Base-by-base conservation (phyloP, 257 asterid genomes). In the Nemophila menziesii region DNA sequence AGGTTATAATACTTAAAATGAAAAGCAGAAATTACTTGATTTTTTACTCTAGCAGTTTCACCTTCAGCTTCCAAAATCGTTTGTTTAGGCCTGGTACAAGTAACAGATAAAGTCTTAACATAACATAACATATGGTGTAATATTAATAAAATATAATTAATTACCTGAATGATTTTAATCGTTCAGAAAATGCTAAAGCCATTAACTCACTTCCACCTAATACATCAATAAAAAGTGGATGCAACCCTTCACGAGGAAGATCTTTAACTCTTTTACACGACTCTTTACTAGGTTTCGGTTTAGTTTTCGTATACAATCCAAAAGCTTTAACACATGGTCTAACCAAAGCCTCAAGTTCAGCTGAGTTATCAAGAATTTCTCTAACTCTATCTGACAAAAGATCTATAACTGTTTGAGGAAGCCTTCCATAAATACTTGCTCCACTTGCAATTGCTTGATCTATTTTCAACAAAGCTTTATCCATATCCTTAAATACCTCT, bases 61-160 rank as follows among this genome's bases (percentile, higher is more conserved):
- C 95, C 98, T 75, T 84, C 98, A 43, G 95, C 93, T 63, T 89
- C 98, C 67, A 89, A 58, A 64, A 89, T 73, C 55, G 94, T 89
- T 67, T 89, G 92, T 70, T 75, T 84, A 33, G 94, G 93, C 56
- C 98, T 89, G 59, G 42, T 13, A 55, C 18, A 55, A 54, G 49
- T 13, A 56, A 36, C 24, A 43, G 48, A 48, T 2, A 16, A 51
- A 60, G 22, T 57, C 27, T 46, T 27, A 43, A n/a, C 39, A 54
- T 37, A 18, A 37, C 14, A 36, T 16, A 40, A n/a, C 61, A n/a
- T 38, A 33, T 37, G 33, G 22, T 39, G 40, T 13, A 16, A 33
- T 24, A 20, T 33, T 56, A 16, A 50, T 12, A 38, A 29, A 22
- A 21, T 52, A 40, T 51, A 17, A 39, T 19, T 43, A 22, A 42